A percentile compares a stretch with the other conserved stretches of the same genome.
phyloP scores from a whole-genome alignment of 805 yeast species.

The Candida orba region DNA sequence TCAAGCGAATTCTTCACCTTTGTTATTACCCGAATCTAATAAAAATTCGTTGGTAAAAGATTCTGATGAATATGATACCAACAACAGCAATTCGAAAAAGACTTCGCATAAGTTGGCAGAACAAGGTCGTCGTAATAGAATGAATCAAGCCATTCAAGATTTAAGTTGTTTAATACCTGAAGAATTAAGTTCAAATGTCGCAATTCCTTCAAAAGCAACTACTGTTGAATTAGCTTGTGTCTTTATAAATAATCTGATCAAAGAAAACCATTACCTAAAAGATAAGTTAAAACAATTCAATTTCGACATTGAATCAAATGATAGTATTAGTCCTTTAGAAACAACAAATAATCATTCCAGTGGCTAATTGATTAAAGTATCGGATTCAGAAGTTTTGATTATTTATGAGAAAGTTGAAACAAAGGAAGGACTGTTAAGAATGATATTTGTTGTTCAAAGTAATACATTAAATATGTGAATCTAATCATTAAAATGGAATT shows the following conservation, averaged over 20 bases:
- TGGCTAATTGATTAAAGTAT: not conserved
- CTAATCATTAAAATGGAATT: too few species aligned
- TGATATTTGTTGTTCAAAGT: not conserved
- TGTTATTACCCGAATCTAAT: slow-evolving; percentile 15
- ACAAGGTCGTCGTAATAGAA: slow-evolving; percentile 90
- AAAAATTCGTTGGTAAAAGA: not conserved
- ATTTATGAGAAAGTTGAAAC: too few species aligned
- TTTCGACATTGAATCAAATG: slow-evolving; percentile 18
- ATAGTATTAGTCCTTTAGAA: slow-evolving; percentile 25
- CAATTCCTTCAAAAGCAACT: slow-evolving; percentile 84
- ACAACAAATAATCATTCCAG: slow-evolving; percentile 10
- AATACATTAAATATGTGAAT: not conserved
- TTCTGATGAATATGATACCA: slow-evolving; percentile 8
- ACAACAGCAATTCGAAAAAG: slow-evolving; percentile 18
- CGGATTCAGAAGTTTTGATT: too few species aligned
- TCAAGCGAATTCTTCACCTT: slow-evolving; percentile 13
- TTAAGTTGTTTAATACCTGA: slow-evolving; percentile 64
- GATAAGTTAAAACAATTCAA: slow-evolving; percentile 9
- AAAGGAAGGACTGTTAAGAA: not conserved
- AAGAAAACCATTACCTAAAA: slow-evolving; percentile 25
- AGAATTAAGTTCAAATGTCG: slow-evolving; percentile 40
- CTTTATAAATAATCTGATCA: slow-evolving; percentile 48
- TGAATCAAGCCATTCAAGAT: slow-evolving; percentile 81
- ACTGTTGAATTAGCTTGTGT: slow-evolving; percentile 85
- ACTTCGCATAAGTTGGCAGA: slow-evolving; percentile 82